phyloP scores from a whole-genome alignment of 2,329 filamentous ascomycete genomes.

The Fusarium hainanense region DNA sequence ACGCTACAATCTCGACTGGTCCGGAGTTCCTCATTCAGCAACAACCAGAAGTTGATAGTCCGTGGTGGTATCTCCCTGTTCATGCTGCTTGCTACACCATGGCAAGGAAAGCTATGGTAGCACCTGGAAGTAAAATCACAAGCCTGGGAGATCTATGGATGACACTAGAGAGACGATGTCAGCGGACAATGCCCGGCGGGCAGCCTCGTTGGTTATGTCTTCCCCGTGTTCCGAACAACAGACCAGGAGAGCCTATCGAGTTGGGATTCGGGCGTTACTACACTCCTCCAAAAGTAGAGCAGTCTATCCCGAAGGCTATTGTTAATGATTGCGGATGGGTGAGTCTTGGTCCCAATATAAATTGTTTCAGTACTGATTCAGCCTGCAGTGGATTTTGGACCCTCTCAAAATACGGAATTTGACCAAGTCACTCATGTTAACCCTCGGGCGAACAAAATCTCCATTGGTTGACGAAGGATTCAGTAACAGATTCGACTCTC shows the following conservation, averaged over 20 bases:
- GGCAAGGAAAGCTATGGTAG: not conserved
- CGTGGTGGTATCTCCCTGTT: not conserved
- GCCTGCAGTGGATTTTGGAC: not conserved
- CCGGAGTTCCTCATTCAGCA: not conserved
- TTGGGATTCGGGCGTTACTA: not conserved
- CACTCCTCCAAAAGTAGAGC: not conserved
- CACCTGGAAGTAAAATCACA: not conserved
- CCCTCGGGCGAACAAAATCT: not conserved
- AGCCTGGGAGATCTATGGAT: not conserved
- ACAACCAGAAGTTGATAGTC: not conserved
- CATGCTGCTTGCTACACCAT: not conserved
- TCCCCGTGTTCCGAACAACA: not conserved
- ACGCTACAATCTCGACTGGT: not conserved
- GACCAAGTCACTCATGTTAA: not conserved
- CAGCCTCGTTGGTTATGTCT: not conserved
- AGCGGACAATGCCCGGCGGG: not conserved
- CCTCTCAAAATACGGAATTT: not conserved
- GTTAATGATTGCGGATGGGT: not conserved
- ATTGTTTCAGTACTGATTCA: not conserved
- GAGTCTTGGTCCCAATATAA: not conserved
- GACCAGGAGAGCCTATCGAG: not conserved
- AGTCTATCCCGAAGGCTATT: too few species aligned
- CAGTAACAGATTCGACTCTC: not conserved
- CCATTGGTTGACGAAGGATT: not conserved
- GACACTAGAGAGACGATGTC: not conserved